Percentiles rank a stretch among this genome's conserved stretches.
These are phyloP conservation scores for Microcyclosporella mali DNA, from an alignment of 2,329 filamentous ascomycete species.

Conservation along the genomic window DNA sequence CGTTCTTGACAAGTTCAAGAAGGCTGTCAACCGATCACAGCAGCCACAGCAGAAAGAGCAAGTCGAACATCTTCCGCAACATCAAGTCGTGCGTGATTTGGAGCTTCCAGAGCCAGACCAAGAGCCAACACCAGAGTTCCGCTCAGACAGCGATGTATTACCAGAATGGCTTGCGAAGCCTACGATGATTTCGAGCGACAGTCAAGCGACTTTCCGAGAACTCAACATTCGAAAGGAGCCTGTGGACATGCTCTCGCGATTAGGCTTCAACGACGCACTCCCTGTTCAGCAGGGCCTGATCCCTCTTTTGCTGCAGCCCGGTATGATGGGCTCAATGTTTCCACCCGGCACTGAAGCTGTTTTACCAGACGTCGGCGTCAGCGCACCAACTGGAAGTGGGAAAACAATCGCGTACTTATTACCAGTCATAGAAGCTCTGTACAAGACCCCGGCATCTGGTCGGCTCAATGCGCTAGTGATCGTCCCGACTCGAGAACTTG, in stretches of 20 bases:
- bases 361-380: slow-evolving; percentile 72
- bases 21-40: slow-evolving; percentile 20
- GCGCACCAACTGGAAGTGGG: slow-evolving; percentile 88
- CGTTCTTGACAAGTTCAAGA: slow-evolving; percentile 43
- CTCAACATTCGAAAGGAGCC: slow-evolving; percentile 59
- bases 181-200: slow-evolving; percentile 58
- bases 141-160: slow-evolving; percentile 65
- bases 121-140: slow-evolving; percentile 5
- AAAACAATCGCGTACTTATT: slow-evolving; percentile 91
- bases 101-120: slow-evolving; percentile 41
- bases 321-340: slow-evolving; percentile 32
- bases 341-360: slow-evolving; percentile 23
- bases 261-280: slow-evolving; percentile 65
- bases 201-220: slow-evolving; percentile 55
- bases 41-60: slow-evolving; percentile 16
- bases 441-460: slow-evolving; percentile 54
- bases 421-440: slow-evolving; percentile 73
- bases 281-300: slow-evolving; percentile 75
- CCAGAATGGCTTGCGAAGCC: slow-evolving; percentile 76
- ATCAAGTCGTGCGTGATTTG: slow-evolving; percentile 49
- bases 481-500: slow-evolving; percentile 68
- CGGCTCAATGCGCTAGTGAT: slow-evolving; percentile 74
- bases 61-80: slow-evolving; percentile 7
- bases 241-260: slow-evolving; percentile 57
- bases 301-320: slow-evolving; percentile 64